Conservation (phyloP, 2,329 filamentous ascomycete species). For the Talaromyces sp. region DNA sequence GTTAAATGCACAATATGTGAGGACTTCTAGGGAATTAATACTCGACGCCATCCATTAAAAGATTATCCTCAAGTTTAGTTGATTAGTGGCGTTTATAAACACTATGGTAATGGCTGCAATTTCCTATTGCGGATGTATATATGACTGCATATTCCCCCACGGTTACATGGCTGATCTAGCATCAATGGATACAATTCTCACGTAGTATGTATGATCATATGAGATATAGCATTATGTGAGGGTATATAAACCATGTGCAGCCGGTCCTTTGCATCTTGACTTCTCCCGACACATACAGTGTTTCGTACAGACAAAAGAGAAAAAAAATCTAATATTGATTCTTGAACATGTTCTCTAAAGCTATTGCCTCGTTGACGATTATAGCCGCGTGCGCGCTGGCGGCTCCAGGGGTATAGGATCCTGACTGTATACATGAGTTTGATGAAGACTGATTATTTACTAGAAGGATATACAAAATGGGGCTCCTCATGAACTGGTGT, state of each 20-base stretch:
- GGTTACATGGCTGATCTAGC: not conserved
- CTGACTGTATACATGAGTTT: not conserved
- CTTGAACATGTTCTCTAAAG: not conserved
- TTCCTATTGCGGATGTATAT: not conserved
- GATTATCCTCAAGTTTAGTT: not conserved
- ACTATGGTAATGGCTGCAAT: not conserved
- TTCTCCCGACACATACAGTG: not conserved
- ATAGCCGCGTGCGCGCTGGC: not conserved
- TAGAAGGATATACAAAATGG: constrained; percentile 9
- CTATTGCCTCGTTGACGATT: not conserved
- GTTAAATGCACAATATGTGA: not conserved
- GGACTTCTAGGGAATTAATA: not conserved
- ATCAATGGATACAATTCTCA: not conserved
- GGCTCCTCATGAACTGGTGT: constrained; percentile 8
- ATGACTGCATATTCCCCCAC: not conserved
- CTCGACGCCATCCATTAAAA: not conserved
- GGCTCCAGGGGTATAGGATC: not conserved
- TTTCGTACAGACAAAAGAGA: too few species aligned
- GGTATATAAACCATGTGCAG: not conserved
- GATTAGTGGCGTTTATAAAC: not conserved
- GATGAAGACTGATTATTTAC: not conserved
- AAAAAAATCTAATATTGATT: not conserved
- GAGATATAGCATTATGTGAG: not conserved
- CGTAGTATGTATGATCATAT: not conserved
- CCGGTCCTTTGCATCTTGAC: not conserved